These are phyloP conservation scores for Blastobotrys capitulatus DNA, from an alignment of 1,139 yeast species.

Conservation along the genomic window DNA sequence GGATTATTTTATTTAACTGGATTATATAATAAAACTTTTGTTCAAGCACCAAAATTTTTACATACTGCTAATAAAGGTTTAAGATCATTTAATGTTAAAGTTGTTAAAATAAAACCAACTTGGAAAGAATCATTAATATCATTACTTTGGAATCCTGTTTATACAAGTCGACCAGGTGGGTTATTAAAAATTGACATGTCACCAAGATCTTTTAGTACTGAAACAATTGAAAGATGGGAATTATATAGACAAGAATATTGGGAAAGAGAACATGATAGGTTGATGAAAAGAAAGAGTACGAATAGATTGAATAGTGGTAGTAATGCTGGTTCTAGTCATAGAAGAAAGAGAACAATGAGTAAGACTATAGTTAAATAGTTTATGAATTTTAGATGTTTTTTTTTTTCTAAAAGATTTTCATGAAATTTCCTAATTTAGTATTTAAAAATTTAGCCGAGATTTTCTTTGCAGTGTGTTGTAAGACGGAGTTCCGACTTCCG, in stretches of 20 bases:
- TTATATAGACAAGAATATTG: slow-evolving; percentile 88
- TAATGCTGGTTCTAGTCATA: not conserved
- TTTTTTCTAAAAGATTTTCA: not conserved
- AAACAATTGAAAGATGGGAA: slow-evolving; percentile 93
- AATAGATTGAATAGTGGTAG: too few species aligned
- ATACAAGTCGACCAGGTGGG: slow-evolving; percentile 23
- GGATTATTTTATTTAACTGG: slow-evolving; percentile 82
- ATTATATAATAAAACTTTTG: slow-evolving; percentile 79
- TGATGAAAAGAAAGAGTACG: not conserved
- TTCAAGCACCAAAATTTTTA: slow-evolving; percentile 71
- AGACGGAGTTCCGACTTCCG: too few species aligned
- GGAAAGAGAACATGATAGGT: slow-evolving; percentile 73
- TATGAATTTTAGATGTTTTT: not conserved
- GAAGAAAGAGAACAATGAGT: slow-evolving; percentile 10
- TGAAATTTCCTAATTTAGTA: not conserved
- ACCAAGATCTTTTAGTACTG: slow-evolving; percentile 76
- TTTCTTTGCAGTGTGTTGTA: too few species aligned
- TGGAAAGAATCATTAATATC: slow-evolving; percentile 41
- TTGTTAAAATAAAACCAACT: slow-evolving; percentile 64
- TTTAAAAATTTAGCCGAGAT: not conserved
- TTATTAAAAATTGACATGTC: slow-evolving; percentile 66
- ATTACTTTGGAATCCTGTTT: slow-evolving; percentile 25
- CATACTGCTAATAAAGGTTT: slow-evolving; percentile 81
- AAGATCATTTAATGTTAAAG: slow-evolving; percentile 70
- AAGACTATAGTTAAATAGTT: slow-evolving; percentile 3